Base-by-base conservation (phyloP, 2,329 filamentous ascomycete species). In the Aspergillus ibericus region DNA sequence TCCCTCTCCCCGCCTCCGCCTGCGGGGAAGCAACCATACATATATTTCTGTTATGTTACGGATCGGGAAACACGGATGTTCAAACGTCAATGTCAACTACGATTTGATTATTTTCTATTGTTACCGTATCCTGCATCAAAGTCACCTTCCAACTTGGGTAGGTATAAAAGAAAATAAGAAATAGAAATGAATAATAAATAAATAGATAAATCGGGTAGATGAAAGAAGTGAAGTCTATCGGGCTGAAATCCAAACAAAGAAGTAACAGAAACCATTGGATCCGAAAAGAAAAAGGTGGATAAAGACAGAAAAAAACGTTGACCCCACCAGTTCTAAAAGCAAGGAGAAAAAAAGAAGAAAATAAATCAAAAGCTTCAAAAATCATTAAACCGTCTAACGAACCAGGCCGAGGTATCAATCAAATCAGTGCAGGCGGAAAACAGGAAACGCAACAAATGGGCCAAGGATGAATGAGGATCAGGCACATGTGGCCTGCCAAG, bases 321-420 rank as follows among this genome's bases (percentile, higher is more conserved):
- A 20, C 38, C 38, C 38, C 38, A 42, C 38, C 22, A 42, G 38
- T 42, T 42, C 38, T 42, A 29, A 48, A 32, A 29, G 12, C 15
- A 9, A 20, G 22, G 18, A 27, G 52, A 51, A 48, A 22, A 20
- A 20, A 49, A 35, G 34, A 52, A 53, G 32, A 32, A 22, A 34
- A 49, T 25, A 22, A 52, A 58, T 38, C 32, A 34, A 46, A 55
- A 61, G 49, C 18, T 35, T 6, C 55, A 61, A 50, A 66, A 58
- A 27, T 34, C 55, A 62, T 55, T 50, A 54, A 46, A 58, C 60
- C 59, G 55, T 71, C 66, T 69, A 68, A 62, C 20, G n/a, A 64
- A 57, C 42, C 57, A 57, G 58, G 56, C 53, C 63, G 58, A 64
- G 63, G 63, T 64, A 64, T 64, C 60, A 53, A 59, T 53, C 46